phyloP scores from a whole-genome alignment of 129 eudicot species.

The Apium graveolens region DNA sequence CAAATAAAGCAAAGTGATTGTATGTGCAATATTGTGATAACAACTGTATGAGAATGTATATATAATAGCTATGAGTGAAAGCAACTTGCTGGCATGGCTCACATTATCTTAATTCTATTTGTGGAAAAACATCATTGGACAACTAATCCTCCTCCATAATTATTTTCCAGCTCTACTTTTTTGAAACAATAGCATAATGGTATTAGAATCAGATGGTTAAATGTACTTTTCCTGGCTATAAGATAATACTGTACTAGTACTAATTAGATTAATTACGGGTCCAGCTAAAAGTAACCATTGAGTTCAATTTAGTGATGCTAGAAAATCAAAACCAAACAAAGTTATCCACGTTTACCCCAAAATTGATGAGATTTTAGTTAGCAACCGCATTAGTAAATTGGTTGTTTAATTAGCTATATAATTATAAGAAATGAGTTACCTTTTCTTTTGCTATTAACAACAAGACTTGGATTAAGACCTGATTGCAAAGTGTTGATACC shows the following conservation, averaged over 20 bases:
- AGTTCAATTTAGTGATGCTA: neutral
- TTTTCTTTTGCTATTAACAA: neutral
- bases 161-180: constrained; percentile 9
- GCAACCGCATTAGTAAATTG: neutral
- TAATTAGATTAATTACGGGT: neutral
- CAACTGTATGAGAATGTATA: constrained; percentile 2
- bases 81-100: constrained; percentile 10
- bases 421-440: neutral
- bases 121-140: constrained; percentile 19
- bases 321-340: neutral
- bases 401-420: constrained; percentile 4
- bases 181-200: constrained; percentile 3
- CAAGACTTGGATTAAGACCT: constrained; percentile 2
- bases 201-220: neutral
- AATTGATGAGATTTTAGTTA: neutral
- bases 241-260: neutral
- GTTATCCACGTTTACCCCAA: neutral
- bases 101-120: constrained; percentile 19
- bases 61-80: constrained; percentile 14
- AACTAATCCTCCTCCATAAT: constrained; percentile 14
- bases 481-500: neutral
- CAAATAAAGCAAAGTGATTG: constrained; percentile 26
- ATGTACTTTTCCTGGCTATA: neutral
- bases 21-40: constrained; percentile 7
- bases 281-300: neutral